Percentiles rank a stretch among this genome's conserved stretches.
Conservation (phyloP, 2,329 filamentous ascomycete species). For the Tolypocladium album region DNA sequence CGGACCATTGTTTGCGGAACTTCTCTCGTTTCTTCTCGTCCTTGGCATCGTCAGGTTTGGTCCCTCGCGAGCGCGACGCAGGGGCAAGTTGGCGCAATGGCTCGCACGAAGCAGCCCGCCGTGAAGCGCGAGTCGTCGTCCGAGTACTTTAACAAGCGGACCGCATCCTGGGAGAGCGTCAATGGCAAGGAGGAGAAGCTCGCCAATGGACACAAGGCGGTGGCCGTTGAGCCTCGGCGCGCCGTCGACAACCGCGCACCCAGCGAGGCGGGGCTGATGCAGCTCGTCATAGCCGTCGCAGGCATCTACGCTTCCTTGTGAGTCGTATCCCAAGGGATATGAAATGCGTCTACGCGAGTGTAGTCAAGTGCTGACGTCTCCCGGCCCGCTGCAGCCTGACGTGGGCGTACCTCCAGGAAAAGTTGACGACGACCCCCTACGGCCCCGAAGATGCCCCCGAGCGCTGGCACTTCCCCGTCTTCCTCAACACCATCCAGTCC, state of each 20-base stretch:
- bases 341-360: not conserved
- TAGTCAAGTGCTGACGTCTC: not conserved
- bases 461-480: conserved; percentile 86
- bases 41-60: not conserved
- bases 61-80: not conserved
- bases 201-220: conserved; percentile 6
- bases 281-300: conserved; percentile 77
- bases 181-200: conserved; percentile 16
- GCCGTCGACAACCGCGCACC: not conserved
- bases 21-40: not conserved
- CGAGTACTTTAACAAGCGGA: conserved; percentile 47
- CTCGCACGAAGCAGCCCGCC: conserved; percentile 60
- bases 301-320: conserved; percentile 98
- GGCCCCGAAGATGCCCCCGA: conserved; percentile 52
- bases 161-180: conserved; percentile 22
- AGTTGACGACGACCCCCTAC: conserved; percentile 88
- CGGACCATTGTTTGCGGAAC: not conserved
- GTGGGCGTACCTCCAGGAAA: conserved; percentile 95
- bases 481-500: conserved; percentile 94
- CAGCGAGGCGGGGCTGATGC: conserved; percentile 51
- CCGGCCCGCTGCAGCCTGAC: conserved; percentile 54
- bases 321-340: conserved; percentile 15
- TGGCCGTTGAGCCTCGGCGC: not conserved
- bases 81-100: conserved; percentile 37
- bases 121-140: conserved; percentile 56